Base-by-base conservation (phyloP, 108 stramenopile species). In the Cyclotella cryptica region DNA sequence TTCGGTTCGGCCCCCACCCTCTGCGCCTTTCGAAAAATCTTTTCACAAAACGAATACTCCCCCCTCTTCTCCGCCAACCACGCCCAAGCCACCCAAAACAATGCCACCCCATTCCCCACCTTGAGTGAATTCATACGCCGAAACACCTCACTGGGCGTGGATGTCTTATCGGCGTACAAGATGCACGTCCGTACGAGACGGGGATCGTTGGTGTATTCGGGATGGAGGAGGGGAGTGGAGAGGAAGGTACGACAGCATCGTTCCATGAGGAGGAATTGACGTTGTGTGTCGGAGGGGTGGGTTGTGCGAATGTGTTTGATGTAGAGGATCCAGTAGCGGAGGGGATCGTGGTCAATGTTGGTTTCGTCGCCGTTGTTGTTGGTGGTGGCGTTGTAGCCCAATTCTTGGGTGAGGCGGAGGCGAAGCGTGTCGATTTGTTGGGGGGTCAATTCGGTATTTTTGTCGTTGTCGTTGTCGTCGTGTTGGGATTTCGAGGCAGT, bases 181-280 rank as follows among this genome's bases (percentile, higher is more conserved):
- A 90, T 90, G 80, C 94, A 95, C 15, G 88, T 86, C 18, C 89
- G 81, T 52, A 95, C 81, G 72, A 92, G 93, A 10, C 94, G 84
- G 18, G 85, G 80, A 55, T 95, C 94, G 57, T 93, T 87, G 19
- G 30, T 69, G 67, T 93, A 95, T 14, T 52, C 9, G 13, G 74
- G 73, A 43, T 88, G 79, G 22, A 80, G 52, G 60, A 74, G 69
- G 13, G 82, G 72, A 43, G 84, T 64, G 29, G 81, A 69, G 65
- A 88, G 74, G 64, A 93, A 75, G 18, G 89, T 83, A 24, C 90
- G 85, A 0, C 87, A 83, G 70, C 94, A 95, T 55, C 94, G 85
- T 65, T 95, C 94, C 87, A 93, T 86, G 55, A 95, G 66, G 18
- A 93, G 78, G 64, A 95, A 93, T 71, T 92, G 89, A 28, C 71